phyloP scores from a whole-genome alignment of 1,139 yeast species.

The Groenewaldozyma auringiensis region DNA sequence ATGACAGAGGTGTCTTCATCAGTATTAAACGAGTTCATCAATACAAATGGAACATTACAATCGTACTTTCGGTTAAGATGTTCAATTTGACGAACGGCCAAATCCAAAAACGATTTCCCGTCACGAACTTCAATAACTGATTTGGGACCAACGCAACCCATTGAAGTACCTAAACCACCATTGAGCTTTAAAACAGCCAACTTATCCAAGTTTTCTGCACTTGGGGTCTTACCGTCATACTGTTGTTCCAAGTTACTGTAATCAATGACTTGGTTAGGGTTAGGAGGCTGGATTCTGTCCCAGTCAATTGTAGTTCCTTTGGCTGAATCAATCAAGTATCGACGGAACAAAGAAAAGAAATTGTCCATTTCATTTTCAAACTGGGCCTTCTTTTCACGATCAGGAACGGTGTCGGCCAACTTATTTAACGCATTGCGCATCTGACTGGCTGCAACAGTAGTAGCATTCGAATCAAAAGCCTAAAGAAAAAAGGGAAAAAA shows the following conservation, averaged over 20 bases:
- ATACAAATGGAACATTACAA: constrained; percentile 88
- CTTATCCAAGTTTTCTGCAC: constrained; percentile 56
- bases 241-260: constrained; percentile 43
- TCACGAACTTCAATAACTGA: constrained; percentile 97
- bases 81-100: constrained; percentile 94
- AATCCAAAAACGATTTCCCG: constrained; percentile 92
- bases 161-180: constrained; percentile 98
- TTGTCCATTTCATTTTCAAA: constrained; percentile 94
- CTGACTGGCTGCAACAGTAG: constrained; percentile 94
- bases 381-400: constrained; percentile 47
- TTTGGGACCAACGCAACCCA: constrained; percentile 99
- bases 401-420: constrained; percentile 68
- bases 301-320: constrained; percentile 79
- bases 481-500: too few relatives aligned
- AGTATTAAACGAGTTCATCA: constrained; percentile 98
- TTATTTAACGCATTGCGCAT: constrained; percentile 94
- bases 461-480: constrained; percentile 94
- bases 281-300: constrained; percentile 93
- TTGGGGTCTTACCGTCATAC: constrained; percentile 22
- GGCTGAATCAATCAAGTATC: constrained; percentile 86
- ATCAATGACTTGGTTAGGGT: constrained; percentile 78
- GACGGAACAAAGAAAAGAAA: constrained; percentile 85
- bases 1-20: constrained; percentile 92
- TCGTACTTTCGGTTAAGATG: constrained; percentile 85
- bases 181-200: constrained; percentile 92